phyloP scores from a whole-genome alignment of 306 rosid species.

The Bauhinia variegata region DNA sequence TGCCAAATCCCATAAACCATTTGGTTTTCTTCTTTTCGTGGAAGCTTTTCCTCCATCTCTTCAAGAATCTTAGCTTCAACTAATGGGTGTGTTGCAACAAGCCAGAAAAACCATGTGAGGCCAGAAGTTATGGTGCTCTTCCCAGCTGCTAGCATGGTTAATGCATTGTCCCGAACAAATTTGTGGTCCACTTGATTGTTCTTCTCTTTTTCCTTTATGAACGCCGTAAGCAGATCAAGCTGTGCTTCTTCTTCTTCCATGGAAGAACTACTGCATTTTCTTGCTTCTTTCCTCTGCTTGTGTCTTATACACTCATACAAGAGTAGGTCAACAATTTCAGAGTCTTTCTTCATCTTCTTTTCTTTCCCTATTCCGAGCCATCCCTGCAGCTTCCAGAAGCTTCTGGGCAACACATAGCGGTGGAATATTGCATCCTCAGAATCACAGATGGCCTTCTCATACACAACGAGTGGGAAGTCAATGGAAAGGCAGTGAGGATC shows the following conservation, averaged over 20 bases:
- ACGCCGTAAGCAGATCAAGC: slow-evolving; percentile 36
- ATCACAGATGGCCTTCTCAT: slow-evolving; percentile 26
- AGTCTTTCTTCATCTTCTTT: slow-evolving; percentile 8
- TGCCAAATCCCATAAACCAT: neutral
- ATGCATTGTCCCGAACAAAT: slow-evolving; percentile 36
- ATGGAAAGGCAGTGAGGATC: slow-evolving; percentile 23
- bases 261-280: neutral
- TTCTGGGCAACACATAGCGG: slow-evolving; percentile 30
- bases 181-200: neutral
- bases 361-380: slow-evolving; percentile 36
- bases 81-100: slow-evolving; percentile 25
- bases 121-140: slow-evolving; percentile 29
- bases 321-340: slow-evolving; percentile 17
- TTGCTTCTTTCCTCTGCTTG: neutral
- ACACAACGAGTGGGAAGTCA: slow-evolving; percentile 25
- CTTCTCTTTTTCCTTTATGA: neutral
- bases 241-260: neutral
- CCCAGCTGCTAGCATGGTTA: slow-evolving; percentile 28
- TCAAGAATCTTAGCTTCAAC: slow-evolving; percentile 31
- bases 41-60: slow-evolving; percentile 13
- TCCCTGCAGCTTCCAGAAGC: slow-evolving; percentile 35
- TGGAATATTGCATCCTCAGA: slow-evolving; percentile 10
- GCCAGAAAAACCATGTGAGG: slow-evolving; percentile 41
- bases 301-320: slow-evolving; percentile 17
- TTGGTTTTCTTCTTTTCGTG: neutral